Conservation (phyloP, 352 stramenopile species). For the Phytophthora litchii region DNA sequence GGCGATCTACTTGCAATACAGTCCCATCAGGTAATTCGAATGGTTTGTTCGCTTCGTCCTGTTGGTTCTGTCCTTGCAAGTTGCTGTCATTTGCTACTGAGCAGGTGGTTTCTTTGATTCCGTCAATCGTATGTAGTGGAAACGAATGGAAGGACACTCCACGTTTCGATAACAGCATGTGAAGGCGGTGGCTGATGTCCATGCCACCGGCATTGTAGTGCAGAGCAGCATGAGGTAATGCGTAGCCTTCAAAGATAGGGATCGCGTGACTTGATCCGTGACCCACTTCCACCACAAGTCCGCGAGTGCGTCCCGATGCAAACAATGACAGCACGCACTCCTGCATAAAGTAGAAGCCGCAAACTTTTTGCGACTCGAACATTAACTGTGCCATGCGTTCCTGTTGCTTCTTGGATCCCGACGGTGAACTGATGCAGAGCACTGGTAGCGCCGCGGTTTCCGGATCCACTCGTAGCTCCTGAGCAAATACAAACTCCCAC, state of each 20-base stretch:
- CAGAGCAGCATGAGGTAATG: constrained; percentile 75
- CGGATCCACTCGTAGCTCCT: constrained; percentile 78
- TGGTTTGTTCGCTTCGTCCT: constrained; percentile 47
- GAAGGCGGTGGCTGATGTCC: constrained; percentile 78
- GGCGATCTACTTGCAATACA: constrained; percentile 78
- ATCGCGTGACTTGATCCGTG: constrained; percentile 87
- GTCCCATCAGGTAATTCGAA: constrained; percentile 90
- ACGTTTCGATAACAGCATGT: constrained; percentile 70
- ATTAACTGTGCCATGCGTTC: constrained; percentile 85
- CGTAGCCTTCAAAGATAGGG: constrained; percentile 87
- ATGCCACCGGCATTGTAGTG: constrained; percentile 71
- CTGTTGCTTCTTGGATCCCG: constrained; percentile 68
- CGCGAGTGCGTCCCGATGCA: constrained; percentile 83
- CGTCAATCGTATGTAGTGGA: constrained; percentile 75
- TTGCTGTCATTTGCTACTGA: constrained; percentile 41
- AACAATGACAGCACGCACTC: constrained; percentile 87
- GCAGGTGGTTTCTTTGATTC: constrained; percentile 85
- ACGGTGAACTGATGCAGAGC: constrained; percentile 68
- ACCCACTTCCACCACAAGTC: constrained; percentile 87
- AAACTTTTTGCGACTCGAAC: constrained; percentile 84
- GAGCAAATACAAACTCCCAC: constrained; percentile 85
- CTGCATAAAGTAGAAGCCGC: constrained; percentile 88
- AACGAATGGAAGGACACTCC: constrained; percentile 76
- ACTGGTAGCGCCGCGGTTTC: constrained; percentile 74
- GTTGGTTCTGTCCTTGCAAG: constrained; percentile 24